Evolutionary conservation across 192 early-diverging fungal species (phyloP), one percentile per base, ranked within the genome.

Genomic region (Coemansia sp.): DNA sequence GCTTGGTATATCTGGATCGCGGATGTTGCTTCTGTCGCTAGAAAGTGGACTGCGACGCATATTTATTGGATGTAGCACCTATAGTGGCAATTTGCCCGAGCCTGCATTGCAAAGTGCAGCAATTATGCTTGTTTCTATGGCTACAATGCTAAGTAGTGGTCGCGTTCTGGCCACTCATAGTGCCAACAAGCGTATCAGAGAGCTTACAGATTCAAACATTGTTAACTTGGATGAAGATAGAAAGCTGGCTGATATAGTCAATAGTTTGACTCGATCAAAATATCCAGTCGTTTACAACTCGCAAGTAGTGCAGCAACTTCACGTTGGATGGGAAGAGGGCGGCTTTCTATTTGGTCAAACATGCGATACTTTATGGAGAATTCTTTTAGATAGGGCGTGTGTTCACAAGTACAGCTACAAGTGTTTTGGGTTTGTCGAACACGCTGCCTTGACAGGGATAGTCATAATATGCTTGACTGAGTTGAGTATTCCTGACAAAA

Each of bases 1-100:
- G 2, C 53, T 73, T 7, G 76, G 76, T 0, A 79, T 73, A 44
- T 69, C 76, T 1, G 76, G 76, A 14, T 61, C 67, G 15, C 60
- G 64, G 18, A 62, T 79, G 59, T 25, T 73, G 57, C 36, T 79
- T 34, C 53, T 67, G 12, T 58, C 71, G 4, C 31, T 79, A 1
- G 63, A 66, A 9, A 50, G 24, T 14, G 76, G 70, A 3, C 51
- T 79, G 17, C 37, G 56, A 12, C 70, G 76, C 5, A 47, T 79
- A 40, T 60, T 79, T 31, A 60, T 73, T 44, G 60, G 59, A 11
- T 18, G 40, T 7, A 52, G 53, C 18, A 56, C 63, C 1, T 79
- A 67, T 36, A 49, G 47, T 11, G 76, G 76, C 1, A 36, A 3
- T 0, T 70, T 70, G 2, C 57, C 67, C 8, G 76, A 79, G 7